Evolutionary conservation across 2,329 filamentous ascomycete species (phyloP).

Genomic region (Penicillium griseofulvum): DNA sequence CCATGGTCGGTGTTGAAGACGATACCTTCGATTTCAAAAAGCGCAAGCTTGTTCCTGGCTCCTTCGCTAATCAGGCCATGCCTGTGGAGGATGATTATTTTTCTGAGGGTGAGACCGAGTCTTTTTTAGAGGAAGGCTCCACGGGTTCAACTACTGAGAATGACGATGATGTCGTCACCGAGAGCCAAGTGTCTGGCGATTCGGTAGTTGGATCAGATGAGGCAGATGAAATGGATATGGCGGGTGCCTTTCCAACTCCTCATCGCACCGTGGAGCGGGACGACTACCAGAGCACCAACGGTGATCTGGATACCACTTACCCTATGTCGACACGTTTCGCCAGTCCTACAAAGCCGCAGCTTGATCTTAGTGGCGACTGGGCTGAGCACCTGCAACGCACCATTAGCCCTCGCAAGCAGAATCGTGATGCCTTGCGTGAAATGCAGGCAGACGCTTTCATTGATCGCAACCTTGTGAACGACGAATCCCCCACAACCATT

Average conservation of each 20-base stretch:
- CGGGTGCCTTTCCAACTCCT: conserved; percentile 71
- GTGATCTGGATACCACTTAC: conserved; percentile 50
- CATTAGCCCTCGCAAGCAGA: conserved; percentile 88
- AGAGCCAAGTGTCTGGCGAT: conserved; percentile 57
- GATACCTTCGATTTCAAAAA: conserved; percentile 60
- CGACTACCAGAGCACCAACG: conserved; percentile 48
- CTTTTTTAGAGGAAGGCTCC: conserved; percentile 94
- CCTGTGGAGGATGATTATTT: conserved; percentile 53
- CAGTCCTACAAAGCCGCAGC: conserved; percentile 55
- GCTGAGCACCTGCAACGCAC: conserved; percentile 90
- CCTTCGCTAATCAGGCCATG: conserved; percentile 66
- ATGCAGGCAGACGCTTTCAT: conserved; percentile 61
- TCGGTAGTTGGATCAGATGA: conserved; percentile 62
- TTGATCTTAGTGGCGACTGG: conserved; percentile 76
- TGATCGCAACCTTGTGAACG: conserved; percentile 40
- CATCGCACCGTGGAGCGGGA: conserved; percentile 74
- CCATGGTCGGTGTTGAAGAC: conserved; percentile 46
- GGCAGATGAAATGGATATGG: conserved; percentile 78
- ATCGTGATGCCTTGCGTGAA: conserved; percentile 69
- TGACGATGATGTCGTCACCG: conserved; percentile 52
- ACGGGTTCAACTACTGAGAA: conserved; percentile 71
- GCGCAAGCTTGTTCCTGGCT: conserved; percentile 65
- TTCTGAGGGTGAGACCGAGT: conserved; percentile 51
- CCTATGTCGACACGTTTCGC: conserved; percentile 33
- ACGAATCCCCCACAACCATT: conserved; percentile 33